These are phyloP conservation scores for Fomitopsis pinicola DNA, from an alignment of 1,284 basidiomycete species.

Conservation along the genomic window DNA sequence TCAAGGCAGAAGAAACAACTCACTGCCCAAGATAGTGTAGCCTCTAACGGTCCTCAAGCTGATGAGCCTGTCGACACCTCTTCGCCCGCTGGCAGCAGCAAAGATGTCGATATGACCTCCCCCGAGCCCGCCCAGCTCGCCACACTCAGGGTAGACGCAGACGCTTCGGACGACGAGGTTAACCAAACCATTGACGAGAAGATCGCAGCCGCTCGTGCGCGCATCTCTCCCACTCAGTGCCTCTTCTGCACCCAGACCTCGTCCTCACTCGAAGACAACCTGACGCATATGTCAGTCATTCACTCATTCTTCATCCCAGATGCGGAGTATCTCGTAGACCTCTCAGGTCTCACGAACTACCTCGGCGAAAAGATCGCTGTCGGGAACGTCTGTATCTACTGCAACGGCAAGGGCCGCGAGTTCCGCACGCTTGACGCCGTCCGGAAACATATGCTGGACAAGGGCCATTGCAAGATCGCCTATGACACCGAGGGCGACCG, in stretches of 20 bases:
- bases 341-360: conserved; percentile 79
- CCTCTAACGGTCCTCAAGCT: background rate
- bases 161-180: conserved; percentile 47
- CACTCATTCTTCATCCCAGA: conserved; percentile 99
- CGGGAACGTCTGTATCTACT: conserved; percentile 92
- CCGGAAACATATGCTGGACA: conserved; percentile 91
- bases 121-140: conserved; percentile 6
- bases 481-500: conserved; percentile 82
- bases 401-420: conserved; percentile 75
- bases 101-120: conserved; percentile 1
- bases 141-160: conserved; percentile 34
- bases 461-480: conserved; percentile 93
- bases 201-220: conserved; percentile 71
- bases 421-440: conserved; percentile 82
- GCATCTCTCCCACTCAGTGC: conserved; percentile 64
- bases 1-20: conserved; percentile 17
- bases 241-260: conserved; percentile 79
- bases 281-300: conserved; percentile 81
- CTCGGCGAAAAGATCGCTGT: conserved; percentile 93
- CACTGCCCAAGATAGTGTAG: conserved; percentile 6
- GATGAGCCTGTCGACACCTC: background rate
- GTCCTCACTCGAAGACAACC: conserved; percentile 58
- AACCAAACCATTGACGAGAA: conserved; percentile 66
- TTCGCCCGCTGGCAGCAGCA: background rate
- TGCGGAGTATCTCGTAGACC: conserved; percentile 84